A percentile compares a stretch with the other conserved stretches of the same genome.
Evolutionary conservation across 2,329 filamentous ascomycete species (phyloP).

Genomic region (Apiospora pterosperma): DNA sequence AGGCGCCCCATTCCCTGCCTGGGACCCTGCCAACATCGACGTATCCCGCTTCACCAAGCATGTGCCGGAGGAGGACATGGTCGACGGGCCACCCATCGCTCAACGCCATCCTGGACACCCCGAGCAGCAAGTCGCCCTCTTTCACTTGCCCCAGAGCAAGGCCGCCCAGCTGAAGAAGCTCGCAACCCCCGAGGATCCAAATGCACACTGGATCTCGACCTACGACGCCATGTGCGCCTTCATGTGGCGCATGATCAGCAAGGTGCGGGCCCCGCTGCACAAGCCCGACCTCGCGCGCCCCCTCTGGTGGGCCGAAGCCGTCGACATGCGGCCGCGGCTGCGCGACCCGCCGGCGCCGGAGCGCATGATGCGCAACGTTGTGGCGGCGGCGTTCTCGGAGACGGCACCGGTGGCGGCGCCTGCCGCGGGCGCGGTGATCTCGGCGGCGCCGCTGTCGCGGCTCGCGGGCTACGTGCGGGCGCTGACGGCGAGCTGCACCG

Average conservation of each 20-base stretch:
- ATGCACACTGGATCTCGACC: slow-evolving; percentile 38
- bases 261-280: slow-evolving; percentile 30
- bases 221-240: slow-evolving; percentile 42
- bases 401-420: slow-evolving; percentile 4
- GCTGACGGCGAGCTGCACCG: slow-evolving; percentile 11
- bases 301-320: slow-evolving; percentile 32
- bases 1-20: slow-evolving; percentile 26
- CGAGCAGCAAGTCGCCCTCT: slow-evolving; percentile 27
- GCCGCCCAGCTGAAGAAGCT: slow-evolving; percentile 34
- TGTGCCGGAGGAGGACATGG: slow-evolving; percentile 21
- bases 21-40: slow-evolving; percentile 33
- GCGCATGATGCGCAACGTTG: slow-evolving; percentile 33
- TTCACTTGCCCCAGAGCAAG: slow-evolving; percentile 42
- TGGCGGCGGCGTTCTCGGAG: slow-evolving; percentile 24
- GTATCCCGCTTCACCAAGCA: slow-evolving; percentile 29
- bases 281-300: slow-evolving; percentile 23
- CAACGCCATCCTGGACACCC: slow-evolving; percentile 26
- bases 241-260: slow-evolving; percentile 36
- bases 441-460: background rate
- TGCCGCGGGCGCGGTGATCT: slow-evolving; percentile 5
- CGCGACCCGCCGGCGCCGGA: slow-evolving; percentile 26
- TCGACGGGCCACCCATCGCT: slow-evolving; percentile 27
- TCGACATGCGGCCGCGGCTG: slow-evolving; percentile 37
- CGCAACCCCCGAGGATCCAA: slow-evolving; percentile 25
- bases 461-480: background rate